Evolutionary conservation across 768 basidiomycete genomes (phyloP), one percentile per base, ranked within the genome.

Genomic region (Agrocybe chaxingu): DNA sequence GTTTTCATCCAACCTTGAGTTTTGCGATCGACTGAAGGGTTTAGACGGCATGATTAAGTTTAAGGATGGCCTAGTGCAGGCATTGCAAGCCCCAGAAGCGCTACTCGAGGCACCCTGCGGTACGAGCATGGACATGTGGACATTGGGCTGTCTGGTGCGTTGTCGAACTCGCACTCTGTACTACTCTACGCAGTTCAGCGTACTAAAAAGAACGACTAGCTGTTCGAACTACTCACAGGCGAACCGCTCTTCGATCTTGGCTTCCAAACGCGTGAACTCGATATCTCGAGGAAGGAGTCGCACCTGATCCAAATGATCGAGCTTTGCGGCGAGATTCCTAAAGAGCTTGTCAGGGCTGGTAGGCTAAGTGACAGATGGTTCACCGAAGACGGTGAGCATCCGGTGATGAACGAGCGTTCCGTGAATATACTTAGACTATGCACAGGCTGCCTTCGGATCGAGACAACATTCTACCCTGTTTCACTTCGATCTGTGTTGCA

Each of bases 251-350:
- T 62, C 41, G 57, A 62, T 52, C 59, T 58, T 5, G 47, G 35
- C 16, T 65, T 65, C 45, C 64, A 64, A 42, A 63, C 62, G 1
- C 47, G 49, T 3, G 62, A 65, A 29, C 54, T 62, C 10, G 59
- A 57, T 7, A 52, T 65, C 8, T 53, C 61, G 6, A 38, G 53
- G 3, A 61, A 65, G 49, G 64, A 65, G 51, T 63, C 64, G 13
- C 62, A 65, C 33, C 44, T 65, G 9, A 65, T 65, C 30, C 62
- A 65, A 45, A 65, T 65, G 29, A 62, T 62, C 16, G 62, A 65
- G 47, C 29, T 65, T 2, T 48, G 60, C 6, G 64, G 62, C 7
- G 50, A 54, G 12, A 55, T 65, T 18, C 62, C 61, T 1, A 12
- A 16, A 2, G 55, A 62, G 10, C 8, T 65, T 18, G 31, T 63